Conservation (phyloP, 1,284 basidiomycete species). For the Naganishia sp. region DNA sequence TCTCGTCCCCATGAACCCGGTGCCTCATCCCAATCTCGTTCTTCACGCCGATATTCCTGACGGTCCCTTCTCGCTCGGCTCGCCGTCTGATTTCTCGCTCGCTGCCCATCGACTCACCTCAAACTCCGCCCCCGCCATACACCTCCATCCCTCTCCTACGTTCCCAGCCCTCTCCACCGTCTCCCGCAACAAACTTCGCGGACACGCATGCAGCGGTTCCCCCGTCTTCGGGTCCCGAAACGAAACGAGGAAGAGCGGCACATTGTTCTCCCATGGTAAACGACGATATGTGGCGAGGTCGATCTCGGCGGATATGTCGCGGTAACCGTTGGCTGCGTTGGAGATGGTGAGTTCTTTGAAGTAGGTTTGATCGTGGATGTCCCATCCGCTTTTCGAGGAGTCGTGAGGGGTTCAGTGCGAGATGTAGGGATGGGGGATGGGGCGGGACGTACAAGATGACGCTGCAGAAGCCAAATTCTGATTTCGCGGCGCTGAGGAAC, state of each 20-base stretch:
- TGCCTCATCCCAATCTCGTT: too few relatives aligned
- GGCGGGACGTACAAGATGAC: slow-evolving; percentile 62
- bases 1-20: neutral
- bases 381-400: slow-evolving; percentile 67
- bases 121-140: slow-evolving; percentile 83
- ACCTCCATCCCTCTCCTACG: slow-evolving; percentile 60
- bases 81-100: neutral
- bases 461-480: slow-evolving; percentile 88
- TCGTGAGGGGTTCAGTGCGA: neutral
- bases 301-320: slow-evolving; percentile 78
- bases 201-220: slow-evolving; percentile 75
- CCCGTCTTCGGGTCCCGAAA: slow-evolving; percentile 83
- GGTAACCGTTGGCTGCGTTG: slow-evolving; percentile 86
- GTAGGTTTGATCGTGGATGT: slow-evolving; percentile 82
- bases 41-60: too few relatives aligned
- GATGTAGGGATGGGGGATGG: neutral
- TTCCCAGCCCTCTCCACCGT: slow-evolving; percentile 57
- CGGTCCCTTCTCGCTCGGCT: neutral
- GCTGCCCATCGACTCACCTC: slow-evolving; percentile 62
- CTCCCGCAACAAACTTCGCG: slow-evolving; percentile 73
- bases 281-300: slow-evolving; percentile 82
- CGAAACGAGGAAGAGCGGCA: slow-evolving; percentile 88
- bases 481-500: slow-evolving; percentile 79
- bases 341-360: slow-evolving; percentile 82
- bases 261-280: slow-evolving; percentile 87